Percentiles rank a stretch among this genome's conserved stretches.
Evolutionary conservation across 2,329 filamentous ascomycete species (phyloP).

Genomic region (Eurotiales sp.): DNA sequence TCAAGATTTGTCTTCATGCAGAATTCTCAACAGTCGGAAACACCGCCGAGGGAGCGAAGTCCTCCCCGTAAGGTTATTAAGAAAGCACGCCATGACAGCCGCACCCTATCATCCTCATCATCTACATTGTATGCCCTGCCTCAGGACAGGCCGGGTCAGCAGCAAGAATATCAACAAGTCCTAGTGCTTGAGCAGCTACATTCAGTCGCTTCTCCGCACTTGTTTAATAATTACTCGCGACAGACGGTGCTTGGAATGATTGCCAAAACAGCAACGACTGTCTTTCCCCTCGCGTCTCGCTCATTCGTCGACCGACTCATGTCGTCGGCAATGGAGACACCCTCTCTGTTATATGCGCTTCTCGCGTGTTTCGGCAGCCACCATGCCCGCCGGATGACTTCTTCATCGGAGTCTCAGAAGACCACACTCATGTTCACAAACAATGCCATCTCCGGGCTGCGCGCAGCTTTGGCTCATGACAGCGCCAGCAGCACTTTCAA

Average conservation of each 20-base stretch:
- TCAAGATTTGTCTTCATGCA: conserved; percentile 19
- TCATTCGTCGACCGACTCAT: conserved; percentile 25
- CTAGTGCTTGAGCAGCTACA: not conserved
- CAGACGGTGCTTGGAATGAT: conserved; percentile 26
- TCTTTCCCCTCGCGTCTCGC: conserved; percentile 26
- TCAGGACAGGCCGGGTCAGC: not conserved
- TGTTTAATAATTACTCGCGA: conserved; percentile 17
- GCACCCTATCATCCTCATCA: not conserved
- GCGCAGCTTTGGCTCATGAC: conserved; percentile 18
- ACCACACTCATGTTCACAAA: conserved; percentile 26
- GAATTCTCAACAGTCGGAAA: conserved; percentile 1
- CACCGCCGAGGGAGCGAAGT: not conserved
- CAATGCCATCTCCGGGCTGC: conserved; percentile 23
- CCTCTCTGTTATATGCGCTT: conserved; percentile 26
- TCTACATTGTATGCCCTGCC: not conserved
- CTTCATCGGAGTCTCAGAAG: conserved; percentile 12
- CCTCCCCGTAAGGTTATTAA: not conserved
- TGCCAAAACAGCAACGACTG: conserved; percentile 23
- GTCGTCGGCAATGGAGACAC: conserved; percentile 22
- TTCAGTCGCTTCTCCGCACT: not conserved
- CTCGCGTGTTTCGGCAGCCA: conserved; percentile 27
- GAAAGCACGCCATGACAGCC: not conserved
- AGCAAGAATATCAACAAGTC: not conserved
- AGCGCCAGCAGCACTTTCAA: conserved; percentile 15
- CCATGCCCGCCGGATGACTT: conserved; percentile 24